These are phyloP conservation scores for Beauveria pseudobassiana DNA, from an alignment of 2,329 filamentous ascomycete species.

Conservation along the genomic window DNA sequence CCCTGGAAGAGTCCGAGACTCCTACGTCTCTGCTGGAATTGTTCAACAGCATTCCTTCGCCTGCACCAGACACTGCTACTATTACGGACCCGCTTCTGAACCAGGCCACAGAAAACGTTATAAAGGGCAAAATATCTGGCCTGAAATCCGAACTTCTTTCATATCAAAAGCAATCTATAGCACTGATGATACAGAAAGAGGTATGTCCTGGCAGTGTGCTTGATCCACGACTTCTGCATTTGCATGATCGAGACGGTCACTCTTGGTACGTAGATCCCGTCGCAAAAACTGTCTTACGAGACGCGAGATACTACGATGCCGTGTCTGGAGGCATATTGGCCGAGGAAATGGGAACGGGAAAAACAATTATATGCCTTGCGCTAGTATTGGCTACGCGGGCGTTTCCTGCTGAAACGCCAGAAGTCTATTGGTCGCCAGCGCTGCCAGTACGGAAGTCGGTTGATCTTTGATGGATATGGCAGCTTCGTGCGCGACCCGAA, in stretches of 20 bases:
- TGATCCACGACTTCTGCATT: slow-evolving; percentile 63
- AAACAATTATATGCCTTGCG: slow-evolving; percentile 79
- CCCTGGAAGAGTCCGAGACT: slow-evolving; percentile 23
- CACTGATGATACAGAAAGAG: slow-evolving; percentile 79
- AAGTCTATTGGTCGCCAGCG: slow-evolving; percentile 42
- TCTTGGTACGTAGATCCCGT: slow-evolving; percentile 65
- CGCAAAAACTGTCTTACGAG: slow-evolving; percentile 51
- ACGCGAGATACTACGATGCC: slow-evolving; percentile 67
- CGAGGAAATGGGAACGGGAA: slow-evolving; percentile 76
- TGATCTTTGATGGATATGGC: slow-evolving; percentile 68
- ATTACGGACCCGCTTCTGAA: slow-evolving; percentile 44
- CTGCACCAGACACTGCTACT: slow-evolving; percentile 44
- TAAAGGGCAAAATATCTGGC: slow-evolving; percentile 46
- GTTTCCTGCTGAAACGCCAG: slow-evolving; percentile 59
- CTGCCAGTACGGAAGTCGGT: slow-evolving; percentile 36
- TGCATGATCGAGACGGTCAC: slow-evolving; percentile 52
- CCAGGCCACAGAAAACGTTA: slow-evolving; percentile 47
- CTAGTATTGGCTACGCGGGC: slow-evolving; percentile 68
- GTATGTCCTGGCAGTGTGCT: slow-evolving; percentile 52
- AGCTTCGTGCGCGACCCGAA: slow-evolving; percentile 58
- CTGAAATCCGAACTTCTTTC: slow-evolving; percentile 61
- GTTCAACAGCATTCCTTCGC: slow-evolving; percentile 68
- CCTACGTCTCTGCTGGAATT: slow-evolving; percentile 49
- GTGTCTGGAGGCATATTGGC: slow-evolving; percentile 70
- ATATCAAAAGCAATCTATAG: slow-evolving; percentile 75